Evolutionary conservation across 768 basidiomycete genomes (phyloP), one percentile per base, ranked within the genome.

Genomic region (Lentinula detonsa): DNA sequence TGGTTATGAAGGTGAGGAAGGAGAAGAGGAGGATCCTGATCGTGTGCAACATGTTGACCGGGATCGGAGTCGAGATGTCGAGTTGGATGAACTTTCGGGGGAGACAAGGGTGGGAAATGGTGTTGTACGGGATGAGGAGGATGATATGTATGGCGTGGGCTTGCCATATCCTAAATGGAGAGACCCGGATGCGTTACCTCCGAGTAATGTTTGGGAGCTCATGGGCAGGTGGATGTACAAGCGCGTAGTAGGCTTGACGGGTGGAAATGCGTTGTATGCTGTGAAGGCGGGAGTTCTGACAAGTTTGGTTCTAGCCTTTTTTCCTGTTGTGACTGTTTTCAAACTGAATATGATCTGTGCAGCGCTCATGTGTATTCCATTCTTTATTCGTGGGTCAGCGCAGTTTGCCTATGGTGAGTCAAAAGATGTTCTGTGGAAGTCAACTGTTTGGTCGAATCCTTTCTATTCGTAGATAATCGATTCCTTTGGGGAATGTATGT

Each of bases 1-100:
- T 42, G 68, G 76, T 1, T 82, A 81, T 23, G 71, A 72, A 31
- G 67, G 73, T 35, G 78, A 79, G 21, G 72, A 72, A 10, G 75
- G 78, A 5, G 86, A 86, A 18, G 90, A 91, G 57, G 89, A 91
- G 67, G 81, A 92, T 73, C 90, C 90, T 74, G 85, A 89, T 73
- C 63, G 66, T 7, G 59, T 63, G 13, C 62, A 63, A 35, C 58
- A 58, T 34, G 28, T 63, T 16, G 58, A 56, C 31, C n/a, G 55
- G 10, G 40, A 43, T 6, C 15, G 50, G 34, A 43, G 55, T 15
- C 21, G 55, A 16, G 39, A 42, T 56, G 40, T n/a, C 13, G 39
- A 33, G 5, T 45, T 35, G 37, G 53, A 48, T 23, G 46, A 55
- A 13, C 15, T 55, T 9, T 55, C 55, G 21, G 55, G 28, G 1